These are phyloP conservation scores for Vigna trinervia DNA, from an alignment of 306 rosid species.

Conservation along the genomic window DNA sequence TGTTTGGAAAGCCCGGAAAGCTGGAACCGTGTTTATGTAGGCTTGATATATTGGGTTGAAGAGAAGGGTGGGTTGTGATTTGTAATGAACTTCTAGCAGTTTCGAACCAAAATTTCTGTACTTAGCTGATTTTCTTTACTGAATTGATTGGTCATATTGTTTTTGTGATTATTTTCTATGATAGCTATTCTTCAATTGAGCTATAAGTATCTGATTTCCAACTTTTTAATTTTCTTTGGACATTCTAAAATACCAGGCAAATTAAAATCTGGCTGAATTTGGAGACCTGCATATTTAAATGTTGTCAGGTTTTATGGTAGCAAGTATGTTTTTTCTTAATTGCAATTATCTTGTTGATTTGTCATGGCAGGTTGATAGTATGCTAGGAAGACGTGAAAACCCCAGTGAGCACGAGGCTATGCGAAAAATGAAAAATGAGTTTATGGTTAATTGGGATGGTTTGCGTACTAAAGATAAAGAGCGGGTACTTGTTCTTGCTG, in stretches of 20 bases:
- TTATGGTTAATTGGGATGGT: conserved; percentile 99
- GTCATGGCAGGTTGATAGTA: conserved; percentile 83
- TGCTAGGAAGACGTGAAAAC: conserved; percentile 97
- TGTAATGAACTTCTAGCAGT: not conserved
- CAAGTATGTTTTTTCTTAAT: conserved; percentile 9
- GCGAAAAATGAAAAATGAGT: conserved; percentile 99
- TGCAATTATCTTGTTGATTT: conserved; percentile 19
- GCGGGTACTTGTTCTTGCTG: conserved; percentile 96
- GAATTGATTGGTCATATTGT: not conserved
- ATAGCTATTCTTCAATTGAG: not conserved
- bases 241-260: not conserved
- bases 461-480: conserved; percentile 94
- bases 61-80: not conserved
- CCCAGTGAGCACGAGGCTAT: conserved; percentile 98
- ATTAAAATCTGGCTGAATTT: not conserved
- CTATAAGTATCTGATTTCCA: not conserved
- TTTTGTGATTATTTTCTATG: conserved; percentile 4
- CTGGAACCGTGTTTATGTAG: too few species aligned
- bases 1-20: too few species aligned
- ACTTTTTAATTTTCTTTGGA: not conserved
- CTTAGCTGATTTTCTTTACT: not conserved
- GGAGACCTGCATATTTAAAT: not conserved
- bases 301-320: conserved; percentile 6
- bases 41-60: conserved; percentile 16
- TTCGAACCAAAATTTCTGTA: conserved; percentile 4